Conservation (phyloP, 768 basidiomycete genomes). For the Artomyces pyxidatus region DNA sequence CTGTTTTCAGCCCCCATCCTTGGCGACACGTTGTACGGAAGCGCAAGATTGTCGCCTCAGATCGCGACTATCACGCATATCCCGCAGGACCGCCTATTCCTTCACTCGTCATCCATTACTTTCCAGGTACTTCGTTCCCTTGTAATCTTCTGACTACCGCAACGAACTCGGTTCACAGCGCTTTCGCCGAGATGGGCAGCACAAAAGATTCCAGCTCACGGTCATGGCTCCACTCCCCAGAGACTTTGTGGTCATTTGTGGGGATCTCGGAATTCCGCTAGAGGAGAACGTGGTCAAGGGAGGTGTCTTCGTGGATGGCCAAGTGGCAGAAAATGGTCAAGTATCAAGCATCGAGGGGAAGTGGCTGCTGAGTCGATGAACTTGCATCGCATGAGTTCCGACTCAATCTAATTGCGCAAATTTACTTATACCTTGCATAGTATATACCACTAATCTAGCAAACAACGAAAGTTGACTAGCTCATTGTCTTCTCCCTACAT, state of each 20-base stretch:
- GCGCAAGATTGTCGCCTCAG: neutral
- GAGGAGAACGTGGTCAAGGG: constrained; percentile 5
- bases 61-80: neutral
- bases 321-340: neutral
- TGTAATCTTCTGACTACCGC: neutral
- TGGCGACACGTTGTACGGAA: constrained; percentile 11
- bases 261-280: constrained; percentile 1
- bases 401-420: no score
- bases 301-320: constrained; percentile 9
- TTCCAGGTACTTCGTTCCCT: constrained; percentile 6
- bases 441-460: no score
- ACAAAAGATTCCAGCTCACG: constrained; percentile 12
- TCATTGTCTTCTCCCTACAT: no score
- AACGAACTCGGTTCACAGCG: neutral
- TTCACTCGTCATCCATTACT: constrained; percentile 14
- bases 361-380: constrained; percentile 3
- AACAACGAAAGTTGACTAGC: no score
- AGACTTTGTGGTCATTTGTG: constrained; percentile 11
- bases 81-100: constrained; percentile 10
- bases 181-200: constrained; percentile 9
- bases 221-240: constrained; percentile 12
- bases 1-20: constrained; percentile 10
- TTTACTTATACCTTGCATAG: no score
- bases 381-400: no score
- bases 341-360: constrained; percentile 6